Evolutionary conservation across 139 green algal genomes (phyloP), one percentile per base, ranked within the genome.

Genomic region (Chlorella sorokiniana): DNA sequence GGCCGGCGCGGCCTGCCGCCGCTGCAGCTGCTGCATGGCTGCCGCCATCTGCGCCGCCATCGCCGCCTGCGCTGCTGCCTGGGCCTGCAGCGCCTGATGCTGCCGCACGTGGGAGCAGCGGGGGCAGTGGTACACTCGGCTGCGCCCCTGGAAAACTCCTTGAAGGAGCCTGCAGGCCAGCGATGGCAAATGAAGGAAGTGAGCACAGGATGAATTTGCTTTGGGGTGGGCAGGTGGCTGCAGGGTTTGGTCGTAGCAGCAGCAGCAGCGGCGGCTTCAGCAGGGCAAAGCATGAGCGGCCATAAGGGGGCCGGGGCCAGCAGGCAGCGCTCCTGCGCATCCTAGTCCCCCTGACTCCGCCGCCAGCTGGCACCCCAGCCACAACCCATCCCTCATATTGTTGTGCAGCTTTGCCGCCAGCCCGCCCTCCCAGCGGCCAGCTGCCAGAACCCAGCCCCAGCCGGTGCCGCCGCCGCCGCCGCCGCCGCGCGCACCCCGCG

Each of bases 51-150:
- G 69, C 51, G 25, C n/a, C 72, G 33, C 52, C 48, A 11, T 27
- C 14, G 37, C 54, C 56, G n/a, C 31, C n/a, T 56, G 48, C 16
- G 33, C 65, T 25, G 33, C 33, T n/a, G 23, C 29, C 35, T 72
- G 65, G 11, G 33, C 29, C 41, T 75, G 59, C 40, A 52, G 44
- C 75, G 41, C 35, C n/a, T 67, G 59, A 20, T 62, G 75, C 40
- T 69, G 75, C 40, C n/a, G 31, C 27, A 76, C 64, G 11, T 81
- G 42, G 22, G 76, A 45, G 76, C 90, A 94, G 54, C 73, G 68
- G 14, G 82, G 83, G 84, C 91, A 94, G 41, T 80, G 76, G 82
- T 92, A 94, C n/a, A 52, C 83, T 33, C 79, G 79, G 6, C 86
- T 84, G 29, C 41, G 67, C 77, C 84, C 41, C 83, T 85, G 31